Evolutionary conservation across 805 yeast species (phyloP).

Genomic region (Wickerhamomyces subpelliculosus): DNA sequence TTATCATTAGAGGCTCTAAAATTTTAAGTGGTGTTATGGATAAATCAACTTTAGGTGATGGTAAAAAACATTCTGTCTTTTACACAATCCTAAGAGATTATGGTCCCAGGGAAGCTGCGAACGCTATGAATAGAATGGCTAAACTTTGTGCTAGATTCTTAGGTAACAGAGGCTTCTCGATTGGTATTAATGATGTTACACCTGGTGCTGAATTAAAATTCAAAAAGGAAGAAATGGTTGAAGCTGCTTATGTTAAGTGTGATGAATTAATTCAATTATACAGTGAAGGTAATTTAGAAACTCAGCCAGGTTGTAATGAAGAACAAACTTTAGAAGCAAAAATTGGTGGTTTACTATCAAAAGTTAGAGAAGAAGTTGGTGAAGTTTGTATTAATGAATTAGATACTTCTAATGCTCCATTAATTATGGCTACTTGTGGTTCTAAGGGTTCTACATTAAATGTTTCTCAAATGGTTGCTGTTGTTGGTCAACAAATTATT

Average conservation of each 20-base stretch:
- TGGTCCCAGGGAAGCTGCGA: constrained; percentile 95
- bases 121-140: constrained; percentile 99
- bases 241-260: constrained; percentile 83
- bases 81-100: constrained; percentile 92
- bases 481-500: constrained; percentile 98
- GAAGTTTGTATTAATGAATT: constrained; percentile 93
- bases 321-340: constrained; percentile 97
- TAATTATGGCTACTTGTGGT: constrained; percentile 99
- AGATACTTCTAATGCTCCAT: constrained; percentile 87
- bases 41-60: constrained; percentile 93
- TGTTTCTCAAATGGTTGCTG: constrained; percentile 99
- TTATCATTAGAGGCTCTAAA: constrained; percentile 82
- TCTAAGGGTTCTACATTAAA: constrained; percentile 97
- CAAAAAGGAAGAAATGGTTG: constrained; percentile 84
- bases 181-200: constrained; percentile 95
- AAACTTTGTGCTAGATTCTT: constrained; percentile 91
- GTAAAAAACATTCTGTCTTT: constrained; percentile 94
- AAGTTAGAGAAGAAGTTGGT: constrained; percentile 98
- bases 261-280: constrained; percentile 79
- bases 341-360: constrained; percentile 91
- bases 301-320: constrained; percentile 98
- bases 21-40: constrained; percentile 95
- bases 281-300: constrained; percentile 83
- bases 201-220: constrained; percentile 74
- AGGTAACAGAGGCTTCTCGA: constrained; percentile 94